Conservation (phyloP, 345 rosid genomes). For the Mallotus nudiflorus region DNA sequence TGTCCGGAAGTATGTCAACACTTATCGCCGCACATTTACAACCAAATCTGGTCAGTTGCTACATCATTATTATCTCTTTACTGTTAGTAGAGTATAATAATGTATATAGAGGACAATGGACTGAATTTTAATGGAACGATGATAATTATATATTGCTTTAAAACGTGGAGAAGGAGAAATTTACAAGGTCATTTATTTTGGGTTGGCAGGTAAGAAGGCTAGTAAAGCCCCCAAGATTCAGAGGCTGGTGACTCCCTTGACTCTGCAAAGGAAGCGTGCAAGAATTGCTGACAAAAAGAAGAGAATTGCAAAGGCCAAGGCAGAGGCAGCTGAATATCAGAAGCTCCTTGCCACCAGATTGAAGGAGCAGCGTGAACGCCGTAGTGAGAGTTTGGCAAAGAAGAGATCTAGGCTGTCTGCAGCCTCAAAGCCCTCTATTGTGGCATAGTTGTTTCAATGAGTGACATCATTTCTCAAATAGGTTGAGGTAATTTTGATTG, state of each 20-base stretch:
- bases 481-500: slow-evolving; percentile 9
- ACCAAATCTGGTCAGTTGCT: slow-evolving; percentile 59
- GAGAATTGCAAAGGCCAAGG: slow-evolving; percentile 32
- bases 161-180: neutral
- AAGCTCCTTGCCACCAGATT: slow-evolving; percentile 32
- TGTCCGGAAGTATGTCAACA: slow-evolving; percentile 77
- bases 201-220: slow-evolving; percentile 24
- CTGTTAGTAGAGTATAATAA: neutral
- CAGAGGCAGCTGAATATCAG: slow-evolving; percentile 30
- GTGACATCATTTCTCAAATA: neutral
- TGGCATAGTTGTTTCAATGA: neutral
- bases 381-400: slow-evolving; percentile 35
- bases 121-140: neutral
- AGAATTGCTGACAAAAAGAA: slow-evolving; percentile 34
- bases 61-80: neutral
- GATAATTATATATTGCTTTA: neutral
- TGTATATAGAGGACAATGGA: neutral
- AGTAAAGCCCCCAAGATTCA: slow-evolving; percentile 36
- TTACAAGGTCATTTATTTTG: neutral
- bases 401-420: slow-evolving; percentile 32
- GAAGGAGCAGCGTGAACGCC: slow-evolving; percentile 37
- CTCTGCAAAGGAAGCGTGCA: slow-evolving; percentile 28
- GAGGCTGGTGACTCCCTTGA: slow-evolving; percentile 31
- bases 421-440: slow-evolving; percentile 35
- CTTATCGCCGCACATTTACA: slow-evolving; percentile 76